A percentile compares a stretch with the other conserved stretches of the same genome.
Evolutionary conservation across 2,329 filamentous ascomycete genomes (phyloP).

Genomic region (Dendryphion nanum): DNA sequence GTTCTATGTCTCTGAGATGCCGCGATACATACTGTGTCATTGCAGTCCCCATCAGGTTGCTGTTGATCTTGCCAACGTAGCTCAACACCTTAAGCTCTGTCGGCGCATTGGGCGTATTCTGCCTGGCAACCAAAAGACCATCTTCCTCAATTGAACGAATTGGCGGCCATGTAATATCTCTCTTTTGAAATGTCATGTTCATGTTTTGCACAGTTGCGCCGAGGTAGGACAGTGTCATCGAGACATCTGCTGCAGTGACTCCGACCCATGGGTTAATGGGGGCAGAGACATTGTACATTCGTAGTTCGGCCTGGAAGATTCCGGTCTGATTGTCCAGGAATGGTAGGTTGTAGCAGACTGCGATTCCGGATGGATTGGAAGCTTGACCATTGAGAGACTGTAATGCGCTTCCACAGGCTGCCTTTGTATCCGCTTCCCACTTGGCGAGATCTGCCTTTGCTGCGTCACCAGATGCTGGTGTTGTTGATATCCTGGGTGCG

Average conservation of each 20-base stretch:
- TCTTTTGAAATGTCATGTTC: constrained; percentile 34
- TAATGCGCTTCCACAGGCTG: constrained; percentile 61
- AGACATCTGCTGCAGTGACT: constrained; percentile 40
- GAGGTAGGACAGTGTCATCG: constrained; percentile 42
- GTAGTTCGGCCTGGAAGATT: constrained; percentile 73
- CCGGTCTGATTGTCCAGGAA: constrained; percentile 66
- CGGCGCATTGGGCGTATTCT: constrained; percentile 24
- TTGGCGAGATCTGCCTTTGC: constrained; percentile 26
- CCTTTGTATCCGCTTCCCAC: constrained; percentile 39
- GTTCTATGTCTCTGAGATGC: background rate
- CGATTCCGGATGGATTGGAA: constrained; percentile 72
- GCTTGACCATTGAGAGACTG: constrained; percentile 53
- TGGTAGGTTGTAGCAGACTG: constrained; percentile 79
- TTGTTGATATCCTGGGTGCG: constrained; percentile 30
- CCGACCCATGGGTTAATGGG: constrained; percentile 51
- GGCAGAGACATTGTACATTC: constrained; percentile 68
- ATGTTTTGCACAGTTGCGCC: constrained; percentile 43
- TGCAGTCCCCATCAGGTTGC: constrained; percentile 51
- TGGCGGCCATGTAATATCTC: constrained; percentile 25
- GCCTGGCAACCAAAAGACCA: constrained; percentile 27
- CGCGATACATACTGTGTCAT: constrained; percentile 59
- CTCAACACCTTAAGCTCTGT: constrained; percentile 59
- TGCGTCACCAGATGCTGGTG: constrained; percentile 35
- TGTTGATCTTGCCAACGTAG: constrained; percentile 68
- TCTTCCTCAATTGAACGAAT: constrained; percentile 16